A percentile compares a stretch with the other conserved stretches of the same genome.
phyloP scores from a whole-genome alignment of 768 basidiomycete genomes.

The Mrakia frigida region DNA sequence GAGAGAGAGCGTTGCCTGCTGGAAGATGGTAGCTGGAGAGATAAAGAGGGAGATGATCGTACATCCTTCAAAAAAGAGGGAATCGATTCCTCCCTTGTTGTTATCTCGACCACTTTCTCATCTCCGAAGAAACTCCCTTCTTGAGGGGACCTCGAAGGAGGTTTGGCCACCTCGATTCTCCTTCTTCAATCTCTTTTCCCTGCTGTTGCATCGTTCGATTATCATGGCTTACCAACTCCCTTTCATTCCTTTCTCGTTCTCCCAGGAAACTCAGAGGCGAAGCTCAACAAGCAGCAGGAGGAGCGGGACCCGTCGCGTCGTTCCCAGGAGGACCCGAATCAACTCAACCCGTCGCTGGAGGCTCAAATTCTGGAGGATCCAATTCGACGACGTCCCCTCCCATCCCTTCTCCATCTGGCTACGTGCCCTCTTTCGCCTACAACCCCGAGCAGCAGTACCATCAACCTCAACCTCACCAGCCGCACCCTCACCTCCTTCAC shows the following conservation, averaged over 20 bases:
- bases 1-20: neutral
- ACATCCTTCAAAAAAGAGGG: neutral
- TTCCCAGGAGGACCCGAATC: neutral
- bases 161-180: neutral
- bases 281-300: neutral
- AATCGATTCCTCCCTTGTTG: neutral
- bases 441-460: neutral
- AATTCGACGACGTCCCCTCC: neutral
- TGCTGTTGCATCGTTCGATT: neutral
- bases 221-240: neutral
- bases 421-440: neutral
- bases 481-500: neutral
- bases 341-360: neutral
- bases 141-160: neutral
- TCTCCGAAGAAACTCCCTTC: neutral
- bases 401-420: neutral
- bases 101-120: constrained; percentile 1
- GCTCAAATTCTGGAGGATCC: neutral
- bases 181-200: neutral
- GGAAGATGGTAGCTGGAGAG: neutral
- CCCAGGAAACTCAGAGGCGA: neutral
- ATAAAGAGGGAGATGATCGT: neutral
- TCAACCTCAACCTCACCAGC: neutral
- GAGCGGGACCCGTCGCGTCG: neutral
- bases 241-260: neutral